Conservation (phyloP, 768 basidiomycete species). For the Xerocomellus intermedius region DNA sequence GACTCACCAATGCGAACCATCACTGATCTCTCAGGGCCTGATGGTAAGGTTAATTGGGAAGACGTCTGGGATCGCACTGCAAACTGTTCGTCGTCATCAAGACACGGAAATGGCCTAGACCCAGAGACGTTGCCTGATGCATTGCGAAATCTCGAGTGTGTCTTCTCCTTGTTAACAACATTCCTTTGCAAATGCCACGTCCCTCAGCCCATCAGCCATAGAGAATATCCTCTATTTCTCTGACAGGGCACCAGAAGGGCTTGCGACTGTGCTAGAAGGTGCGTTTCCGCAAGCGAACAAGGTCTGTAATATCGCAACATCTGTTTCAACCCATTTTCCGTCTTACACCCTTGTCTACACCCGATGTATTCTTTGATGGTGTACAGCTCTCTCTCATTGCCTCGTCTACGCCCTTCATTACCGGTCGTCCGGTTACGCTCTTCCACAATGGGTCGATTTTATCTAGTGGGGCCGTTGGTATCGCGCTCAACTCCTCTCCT, state of each 20-base stretch:
- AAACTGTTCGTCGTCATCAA: neutral
- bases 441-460: slow-evolving; percentile 55
- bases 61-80: slow-evolving; percentile 44
- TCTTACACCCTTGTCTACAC: neutral
- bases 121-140: slow-evolving; percentile 34
- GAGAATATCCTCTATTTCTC: slow-evolving; percentile 50
- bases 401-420: slow-evolving; percentile 76
- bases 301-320: slow-evolving; percentile 35
- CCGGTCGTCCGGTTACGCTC: slow-evolving; percentile 70
- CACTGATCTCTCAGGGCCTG: neutral
- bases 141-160: slow-evolving; percentile 36
- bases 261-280: slow-evolving; percentile 41
- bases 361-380: neutral
- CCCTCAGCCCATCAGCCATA: slow-evolving; percentile 17
- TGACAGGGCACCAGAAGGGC: slow-evolving; percentile 57
- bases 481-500: slow-evolving; percentile 42
- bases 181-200: neutral
- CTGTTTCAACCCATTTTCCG: neutral
- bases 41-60: slow-evolving; percentile 45
- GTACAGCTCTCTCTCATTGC: slow-evolving; percentile 63
- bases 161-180: neutral
- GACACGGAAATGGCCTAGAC: neutral
- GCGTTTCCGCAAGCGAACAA: slow-evolving; percentile 47
- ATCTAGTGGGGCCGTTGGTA: slow-evolving; percentile 67
- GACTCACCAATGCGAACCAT: slow-evolving; percentile 2